Base-by-base conservation (phyloP, 805 yeast species). In the Starmerella ratchasimensis region DNA sequence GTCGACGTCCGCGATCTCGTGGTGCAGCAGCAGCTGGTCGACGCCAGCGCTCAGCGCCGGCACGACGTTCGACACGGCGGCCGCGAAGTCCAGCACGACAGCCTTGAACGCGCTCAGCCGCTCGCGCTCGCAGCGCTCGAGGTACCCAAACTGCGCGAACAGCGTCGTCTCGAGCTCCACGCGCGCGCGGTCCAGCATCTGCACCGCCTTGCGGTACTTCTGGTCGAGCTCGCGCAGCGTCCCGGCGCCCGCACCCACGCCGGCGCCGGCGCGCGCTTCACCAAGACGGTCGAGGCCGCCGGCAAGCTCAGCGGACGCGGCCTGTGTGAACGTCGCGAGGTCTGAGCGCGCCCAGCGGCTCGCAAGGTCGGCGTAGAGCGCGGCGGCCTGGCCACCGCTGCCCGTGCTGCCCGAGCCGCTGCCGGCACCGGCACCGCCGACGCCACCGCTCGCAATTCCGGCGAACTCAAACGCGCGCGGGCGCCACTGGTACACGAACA, bases 41-140 rank as follows among this genome's bases (percentile, higher is more conserved):
- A 74, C 68, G 8, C 72, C 58, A 4, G 69, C 59, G 53, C 76
- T 74, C 50, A 79, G 59, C 2, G 69, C 61, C 4, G 74, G 65
- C 26, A 76, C 65, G 34, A 69, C 72, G 50, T 72, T 74, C 26
- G 81, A 67, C 25, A 80, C 63, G 2, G 78, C 66, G 0, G 82
- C 72, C 17, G 79, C 61, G 48, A 79, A 80, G 54, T 81, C 93
- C 36, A 72, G 64, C 9, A 79, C 69, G 1, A 76, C 86, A 42
- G 79, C 76, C 55, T 81, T 80, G 43, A 82, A 61, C 0, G 90
- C 90, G 45, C 68, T 67, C 42, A 80, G 62, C 45, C 94, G 68
- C 58, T 82, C 93, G 25, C 71, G 56, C 58, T 82, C 94, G 60
- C 90, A 81, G 49, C 75, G 70, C 54, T 81, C 88, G 80, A 82